These are phyloP conservation scores for Rhododendron mucronatum DNA, from an alignment of 148 eudicot species.

Conservation along the genomic window DNA sequence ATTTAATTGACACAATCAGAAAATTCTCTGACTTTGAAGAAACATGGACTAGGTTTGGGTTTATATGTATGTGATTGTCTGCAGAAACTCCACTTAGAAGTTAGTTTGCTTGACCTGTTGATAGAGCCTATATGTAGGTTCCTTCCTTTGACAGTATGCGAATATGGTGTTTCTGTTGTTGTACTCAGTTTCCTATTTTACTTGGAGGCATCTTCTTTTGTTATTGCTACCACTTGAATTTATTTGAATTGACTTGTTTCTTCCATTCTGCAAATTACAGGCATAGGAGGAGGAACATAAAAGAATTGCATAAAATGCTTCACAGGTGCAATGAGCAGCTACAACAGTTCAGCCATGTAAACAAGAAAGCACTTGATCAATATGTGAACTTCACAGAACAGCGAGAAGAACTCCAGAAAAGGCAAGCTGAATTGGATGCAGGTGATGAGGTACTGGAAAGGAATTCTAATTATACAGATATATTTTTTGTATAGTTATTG, in stretches of 20 bases:
- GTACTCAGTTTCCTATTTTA: background rate
- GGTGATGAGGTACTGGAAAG: constrained; percentile 82
- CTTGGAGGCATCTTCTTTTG: background rate
- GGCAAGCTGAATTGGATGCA: constrained; percentile 94
- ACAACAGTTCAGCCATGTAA: constrained; percentile 95
- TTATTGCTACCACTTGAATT: background rate
- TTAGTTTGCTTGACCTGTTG: background rate
- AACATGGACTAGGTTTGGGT: background rate
- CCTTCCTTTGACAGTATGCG: background rate
- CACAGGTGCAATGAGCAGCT: constrained; percentile 93
- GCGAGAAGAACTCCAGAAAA: constrained; percentile 89
- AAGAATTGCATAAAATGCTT: constrained; percentile 86
- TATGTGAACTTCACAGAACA: constrained; percentile 97
- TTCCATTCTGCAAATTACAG: constrained; percentile 27
- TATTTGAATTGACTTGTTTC: background rate
- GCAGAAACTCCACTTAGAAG: background rate
- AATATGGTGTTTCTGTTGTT: background rate
- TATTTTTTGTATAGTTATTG: background rate
- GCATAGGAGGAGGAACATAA: constrained; percentile 62
- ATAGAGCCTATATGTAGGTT: background rate
- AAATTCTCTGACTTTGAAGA: background rate
- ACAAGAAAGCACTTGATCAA: constrained; percentile 98
- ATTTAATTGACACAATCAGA: background rate
- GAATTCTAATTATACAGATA: background rate
- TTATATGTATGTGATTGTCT: background rate